phyloP scores from a whole-genome alignment of 192 early-diverging fungal species.

The Coemansia sp. region DNA sequence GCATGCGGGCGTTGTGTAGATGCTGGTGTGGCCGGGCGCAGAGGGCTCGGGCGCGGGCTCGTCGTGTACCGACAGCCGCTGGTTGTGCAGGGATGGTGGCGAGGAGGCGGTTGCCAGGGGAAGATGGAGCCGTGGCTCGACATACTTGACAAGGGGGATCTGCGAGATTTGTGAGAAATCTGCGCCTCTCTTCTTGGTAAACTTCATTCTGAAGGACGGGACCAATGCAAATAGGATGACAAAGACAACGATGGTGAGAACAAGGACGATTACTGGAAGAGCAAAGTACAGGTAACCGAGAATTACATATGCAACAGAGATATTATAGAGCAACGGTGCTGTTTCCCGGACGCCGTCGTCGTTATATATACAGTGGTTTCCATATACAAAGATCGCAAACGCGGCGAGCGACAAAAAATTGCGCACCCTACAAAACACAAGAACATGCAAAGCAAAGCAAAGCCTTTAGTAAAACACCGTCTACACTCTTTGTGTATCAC shows the following conservation, averaged over 20 bases:
- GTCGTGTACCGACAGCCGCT: too few species aligned
- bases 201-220: constrained; percentile 60
- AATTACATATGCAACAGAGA: constrained; percentile 60
- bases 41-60: constrained; percentile 4
- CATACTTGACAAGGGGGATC: constrained; percentile 66
- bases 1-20: not conserved
- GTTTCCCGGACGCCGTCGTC: constrained; percentile 34
- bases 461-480: not conserved
- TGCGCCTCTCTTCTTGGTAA: constrained; percentile 61
- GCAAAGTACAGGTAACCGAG: constrained; percentile 66
- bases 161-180: constrained; percentile 61
- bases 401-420: constrained; percentile 58
- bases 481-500: not conserved
- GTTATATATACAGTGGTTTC: constrained; percentile 68
- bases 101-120: constrained; percentile 16
- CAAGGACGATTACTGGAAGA: constrained; percentile 57
- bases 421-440: constrained; percentile 51
- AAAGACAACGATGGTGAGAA: constrained; percentile 60
- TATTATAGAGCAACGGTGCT: constrained; percentile 60
- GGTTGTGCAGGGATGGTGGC: constrained; percentile 42
- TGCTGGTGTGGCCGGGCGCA: not conserved
- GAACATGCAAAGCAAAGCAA: not conserved
- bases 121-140: constrained; percentile 9
- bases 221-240: constrained; percentile 25
- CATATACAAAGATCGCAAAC: constrained; percentile 64